Evolutionary conservation across 106 monocot species (phyloP).

Genomic region (Dendrobium huoshanense): DNA sequence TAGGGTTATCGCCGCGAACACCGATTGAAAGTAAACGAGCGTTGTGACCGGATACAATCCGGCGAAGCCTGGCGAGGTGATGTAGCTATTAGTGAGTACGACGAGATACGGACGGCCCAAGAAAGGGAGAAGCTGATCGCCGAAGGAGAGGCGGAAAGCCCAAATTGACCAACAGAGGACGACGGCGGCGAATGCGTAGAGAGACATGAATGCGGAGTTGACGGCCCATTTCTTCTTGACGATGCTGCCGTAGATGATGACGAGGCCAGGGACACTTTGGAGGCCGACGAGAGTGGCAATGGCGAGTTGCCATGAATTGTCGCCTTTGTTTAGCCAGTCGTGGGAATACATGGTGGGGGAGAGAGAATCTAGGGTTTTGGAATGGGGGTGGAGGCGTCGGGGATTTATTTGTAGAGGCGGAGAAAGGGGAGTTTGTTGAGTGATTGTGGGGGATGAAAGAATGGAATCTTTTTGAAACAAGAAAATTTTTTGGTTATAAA

Average conservation of each 20-base stretch:
- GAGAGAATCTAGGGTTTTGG: too few species aligned
- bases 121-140: slow-evolving; percentile 30
- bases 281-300: slow-evolving; percentile 30
- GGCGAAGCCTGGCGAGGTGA: slow-evolving; percentile 11
- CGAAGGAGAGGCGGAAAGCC: slow-evolving; percentile 40
- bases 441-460: too few species aligned
- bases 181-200: slow-evolving; percentile 46
- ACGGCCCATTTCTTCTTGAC: slow-evolving; percentile 47
- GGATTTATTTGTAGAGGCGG: too few species aligned
- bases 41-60: slow-evolving; percentile 44
- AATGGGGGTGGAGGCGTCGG: too few species aligned
- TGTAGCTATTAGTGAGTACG: too few species aligned
- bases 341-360: too few species aligned
- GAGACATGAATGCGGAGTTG: slow-evolving; percentile 50
- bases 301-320: slow-evolving; percentile 22
- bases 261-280: slow-evolving; percentile 43
- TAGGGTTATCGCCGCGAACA: slow-evolving; percentile 52
- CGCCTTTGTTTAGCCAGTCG: slow-evolving; percentile 31
- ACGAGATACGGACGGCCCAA: slow-evolving; percentile 18
- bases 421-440: too few species aligned
- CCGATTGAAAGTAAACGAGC: slow-evolving; percentile 61
- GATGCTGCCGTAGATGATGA: slow-evolving; percentile 37
- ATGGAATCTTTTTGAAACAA: too few species aligned
- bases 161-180: slow-evolving; percentile 26
- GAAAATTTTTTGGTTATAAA: too few species aligned